phyloP scores from a whole-genome alignment of 176 grass and related monocot species.

The Aegilops umbellulata region DNA sequence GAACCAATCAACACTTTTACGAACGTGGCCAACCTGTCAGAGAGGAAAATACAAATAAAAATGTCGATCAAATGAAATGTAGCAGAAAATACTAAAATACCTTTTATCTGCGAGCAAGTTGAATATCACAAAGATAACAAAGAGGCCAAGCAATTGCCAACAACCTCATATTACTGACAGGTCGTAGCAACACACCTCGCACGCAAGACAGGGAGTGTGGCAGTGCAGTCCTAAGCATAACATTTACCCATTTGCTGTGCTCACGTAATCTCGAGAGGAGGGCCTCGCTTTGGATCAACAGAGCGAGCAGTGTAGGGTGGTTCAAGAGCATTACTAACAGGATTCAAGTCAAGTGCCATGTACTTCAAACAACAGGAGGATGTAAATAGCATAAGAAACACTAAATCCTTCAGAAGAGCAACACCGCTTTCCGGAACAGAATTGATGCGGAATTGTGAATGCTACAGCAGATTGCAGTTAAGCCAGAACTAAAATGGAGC shows the following conservation, averaged over 20 bases:
- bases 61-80: conserved; percentile 17
- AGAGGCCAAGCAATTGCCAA: neutral
- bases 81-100: neutral
- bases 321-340: neutral
- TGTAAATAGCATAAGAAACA: neutral
- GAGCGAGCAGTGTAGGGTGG: neutral
- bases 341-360: neutral
- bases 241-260: neutral
- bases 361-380: neutral
- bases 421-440: neutral
- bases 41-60: neutral
- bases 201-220: neutral
- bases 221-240: neutral
- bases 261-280: neutral
- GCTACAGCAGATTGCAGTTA: neutral
- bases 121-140: neutral
- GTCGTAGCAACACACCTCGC: neutral
- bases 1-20: conserved; percentile 73
- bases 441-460: neutral
- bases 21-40: conserved; percentile 68
- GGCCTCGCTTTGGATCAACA: neutral
- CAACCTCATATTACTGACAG: neutral
- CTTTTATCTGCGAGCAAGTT: neutral
- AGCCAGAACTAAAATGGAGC: neutral
- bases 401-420: neutral